A percentile compares a stretch with the other conserved stretches of the same genome.
phyloP scores from a whole-genome alignment of 495 filamentous ascomycete genomes.

The Penicillium malachiteum region DNA sequence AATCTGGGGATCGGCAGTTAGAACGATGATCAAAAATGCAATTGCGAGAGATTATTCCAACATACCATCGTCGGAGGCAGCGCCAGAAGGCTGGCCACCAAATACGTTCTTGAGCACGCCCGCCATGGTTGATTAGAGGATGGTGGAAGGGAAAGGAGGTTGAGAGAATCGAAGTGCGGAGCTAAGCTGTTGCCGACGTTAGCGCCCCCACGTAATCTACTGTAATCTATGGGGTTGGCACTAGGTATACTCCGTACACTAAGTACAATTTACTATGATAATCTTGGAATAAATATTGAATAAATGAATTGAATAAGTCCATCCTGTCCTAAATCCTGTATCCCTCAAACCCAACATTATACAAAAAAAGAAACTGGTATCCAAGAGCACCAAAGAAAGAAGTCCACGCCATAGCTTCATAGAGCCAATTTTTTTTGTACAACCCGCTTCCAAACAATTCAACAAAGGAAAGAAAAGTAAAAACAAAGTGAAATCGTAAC shows the following conservation, averaged over 20 bases:
- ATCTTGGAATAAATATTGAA: no score
- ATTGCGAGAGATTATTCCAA: constrained; percentile 9
- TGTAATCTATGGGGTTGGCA: neutral
- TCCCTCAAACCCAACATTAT: constrained; percentile 2
- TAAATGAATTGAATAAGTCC: neutral
- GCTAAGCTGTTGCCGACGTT: constrained; percentile 27
- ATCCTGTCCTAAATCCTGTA: neutral
- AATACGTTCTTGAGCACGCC: constrained; percentile 67
- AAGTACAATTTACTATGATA: no score
- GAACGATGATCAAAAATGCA: constrained; percentile 7
- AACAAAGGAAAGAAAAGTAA: constrained; percentile 15
- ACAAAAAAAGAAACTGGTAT: constrained; percentile 25
- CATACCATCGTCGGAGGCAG: constrained; percentile 63
- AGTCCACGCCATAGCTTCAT: constrained; percentile 19
- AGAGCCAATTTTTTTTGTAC: constrained; percentile 25
- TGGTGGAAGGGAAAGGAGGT: constrained; percentile 30
- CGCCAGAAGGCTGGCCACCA: constrained; percentile 56
- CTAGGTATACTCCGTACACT: no score
- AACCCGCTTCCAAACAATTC: constrained; percentile 22
- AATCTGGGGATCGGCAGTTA: constrained; percentile 50
- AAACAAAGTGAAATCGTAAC: constrained; percentile 33
- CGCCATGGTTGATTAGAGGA: constrained; percentile 52
- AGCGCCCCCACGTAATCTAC: constrained; percentile 25
- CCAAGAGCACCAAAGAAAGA: constrained; percentile 8
- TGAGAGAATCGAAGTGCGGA: constrained; percentile 30